These are phyloP conservation scores for Gigaspora rosea DNA, from an alignment of 192 early-diverging fungal genomes.

Conservation along the genomic window DNA sequence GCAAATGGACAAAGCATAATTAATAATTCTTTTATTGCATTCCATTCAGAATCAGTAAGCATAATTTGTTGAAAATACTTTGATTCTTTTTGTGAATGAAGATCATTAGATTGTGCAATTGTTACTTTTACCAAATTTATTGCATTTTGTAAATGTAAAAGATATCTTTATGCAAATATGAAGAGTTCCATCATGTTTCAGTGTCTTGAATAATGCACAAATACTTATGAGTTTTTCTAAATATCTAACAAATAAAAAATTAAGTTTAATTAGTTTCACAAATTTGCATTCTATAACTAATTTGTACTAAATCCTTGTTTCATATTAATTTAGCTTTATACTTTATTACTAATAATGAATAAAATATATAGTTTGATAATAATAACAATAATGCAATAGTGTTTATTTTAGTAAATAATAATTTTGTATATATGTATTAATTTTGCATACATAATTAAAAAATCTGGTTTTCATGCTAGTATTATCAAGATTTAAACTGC, in stretches of 20 bases:
- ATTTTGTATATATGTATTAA: too few species aligned
- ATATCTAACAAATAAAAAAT: not conserved
- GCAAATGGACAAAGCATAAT: not conserved
- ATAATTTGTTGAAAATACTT: not conserved
- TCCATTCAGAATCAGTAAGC: not conserved
- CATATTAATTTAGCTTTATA: too few species aligned
- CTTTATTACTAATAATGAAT: too few species aligned
- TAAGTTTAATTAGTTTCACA: not conserved
- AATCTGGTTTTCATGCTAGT: too few species aligned
- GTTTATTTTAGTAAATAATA: too few species aligned
- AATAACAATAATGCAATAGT: too few species aligned
- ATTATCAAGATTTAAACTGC: not conserved
- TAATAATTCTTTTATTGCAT: not conserved
- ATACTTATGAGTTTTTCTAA: not conserved
- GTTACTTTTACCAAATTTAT: constrained; percentile 1
- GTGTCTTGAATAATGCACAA: not conserved
- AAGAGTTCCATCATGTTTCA: not conserved
- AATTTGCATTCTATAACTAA: not conserved
- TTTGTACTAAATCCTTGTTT: too few species aligned
- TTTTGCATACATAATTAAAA: too few species aligned
- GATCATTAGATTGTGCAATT: not conserved
- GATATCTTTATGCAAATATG: not conserved
- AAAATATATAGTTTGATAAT: too few species aligned
- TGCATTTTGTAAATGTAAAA: not conserved
- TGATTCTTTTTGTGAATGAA: not conserved